Evolutionary conservation across 257 asterid genomes (phyloP), one percentile per base, ranked within the genome.

Genomic region (Solanum acaule): DNA sequence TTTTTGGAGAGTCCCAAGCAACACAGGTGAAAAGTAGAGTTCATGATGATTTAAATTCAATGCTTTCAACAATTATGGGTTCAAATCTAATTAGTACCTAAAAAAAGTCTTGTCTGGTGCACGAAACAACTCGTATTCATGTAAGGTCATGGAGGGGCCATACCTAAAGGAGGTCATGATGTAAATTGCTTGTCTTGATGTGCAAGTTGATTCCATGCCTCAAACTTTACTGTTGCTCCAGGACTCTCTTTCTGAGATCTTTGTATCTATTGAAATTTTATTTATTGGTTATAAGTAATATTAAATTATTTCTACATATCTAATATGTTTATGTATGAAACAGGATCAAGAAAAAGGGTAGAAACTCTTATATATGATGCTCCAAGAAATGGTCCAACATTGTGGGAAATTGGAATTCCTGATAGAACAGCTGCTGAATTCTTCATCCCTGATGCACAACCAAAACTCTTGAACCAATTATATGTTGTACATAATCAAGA

Each of bases 371-470:
- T 92, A 29, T 95, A 87, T 75, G 88, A 91, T 16, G 93, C 98
- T 86, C 98, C 98, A 72, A 94, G 98, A 75, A 89, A 72, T 10
- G 99, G 99, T 15, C 99, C 98, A 8, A 95, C 98, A 5, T 37
- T 93, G 22, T 96, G 99, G 99, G 98, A 96, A 90, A 95, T 96
- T 37, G 99, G 99, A 37, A 78, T 93, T 65, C 98, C 99, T 14
- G 99, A 96, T 77, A 90, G 99, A 7, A 92, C 95, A 4, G 98
- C 98, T 68, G 89, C 92, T 23, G 99, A 96, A 83, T 96, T 94
- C 91, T 95, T 85, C 86, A 88, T 95, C 73, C 99, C 99, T 14
- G 98, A 94, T 87, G 95, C 99, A 20, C 91, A 89, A 83, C 95
- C 99, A 2, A 86, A 63, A 1, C 96, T 94, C 6, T 86, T 87